A percentile compares a stretch with the other conserved stretches of the same genome.
Evolutionary conservation across 1,284 basidiomycete species (phyloP).

Genomic region (Cryptococcus amylolentus): DNA sequence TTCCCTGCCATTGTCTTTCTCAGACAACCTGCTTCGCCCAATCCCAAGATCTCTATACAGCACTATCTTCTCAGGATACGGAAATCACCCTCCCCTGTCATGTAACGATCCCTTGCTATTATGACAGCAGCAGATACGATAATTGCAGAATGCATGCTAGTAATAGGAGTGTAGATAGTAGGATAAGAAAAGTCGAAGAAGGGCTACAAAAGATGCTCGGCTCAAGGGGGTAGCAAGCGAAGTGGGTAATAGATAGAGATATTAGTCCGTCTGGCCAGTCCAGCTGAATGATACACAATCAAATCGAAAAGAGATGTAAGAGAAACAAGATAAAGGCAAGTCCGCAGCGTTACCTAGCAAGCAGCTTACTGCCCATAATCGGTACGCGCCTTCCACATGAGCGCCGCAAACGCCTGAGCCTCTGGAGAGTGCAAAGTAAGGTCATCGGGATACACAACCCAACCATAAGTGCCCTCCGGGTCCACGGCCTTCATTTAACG

Average conservation of each 20-base stretch:
- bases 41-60: too few relatives aligned
- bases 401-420: conserved; percentile 32
- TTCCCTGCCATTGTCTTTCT: too few relatives aligned
- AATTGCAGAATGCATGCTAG: too few relatives aligned
- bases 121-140: too few relatives aligned
- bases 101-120: too few relatives aligned
- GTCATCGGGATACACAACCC: conserved; percentile 19
- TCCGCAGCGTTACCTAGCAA: not conserved
- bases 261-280: not conserved
- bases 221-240: too few relatives aligned
- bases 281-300: not conserved
- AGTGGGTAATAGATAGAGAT: not conserved
- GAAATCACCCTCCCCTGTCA: too few relatives aligned
- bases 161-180: too few relatives aligned
- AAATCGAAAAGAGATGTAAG: not conserved
- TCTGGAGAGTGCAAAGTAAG: conserved; percentile 25
- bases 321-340: not conserved
- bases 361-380: conserved; percentile 18
- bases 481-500: conserved; percentile 23
- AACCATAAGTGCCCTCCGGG: conserved; percentile 29
- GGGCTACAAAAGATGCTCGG: too few relatives aligned
- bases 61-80: too few relatives aligned
- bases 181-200: too few relatives aligned
- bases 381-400: conserved; percentile 39
- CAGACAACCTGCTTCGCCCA: too few relatives aligned